Evolutionary conservation across 345 rosid genomes (phyloP).

Genomic region (Bruguiera parviflora): DNA sequence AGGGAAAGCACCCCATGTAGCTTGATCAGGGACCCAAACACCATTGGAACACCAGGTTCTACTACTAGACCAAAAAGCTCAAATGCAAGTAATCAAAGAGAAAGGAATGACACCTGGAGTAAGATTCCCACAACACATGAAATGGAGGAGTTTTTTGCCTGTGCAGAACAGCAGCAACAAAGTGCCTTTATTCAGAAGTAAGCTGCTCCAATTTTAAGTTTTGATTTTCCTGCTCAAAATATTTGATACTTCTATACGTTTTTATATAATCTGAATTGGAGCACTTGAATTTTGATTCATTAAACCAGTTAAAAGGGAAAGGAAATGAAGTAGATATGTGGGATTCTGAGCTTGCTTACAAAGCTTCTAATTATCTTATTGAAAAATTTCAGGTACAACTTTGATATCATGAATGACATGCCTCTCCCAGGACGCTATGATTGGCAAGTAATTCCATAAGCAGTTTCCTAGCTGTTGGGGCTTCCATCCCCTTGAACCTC

Average conservation of each 20-base stretch:
- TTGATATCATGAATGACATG: conserved; percentile 56
- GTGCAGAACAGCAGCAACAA: conserved; percentile 52
- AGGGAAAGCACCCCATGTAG: conserved; percentile 55
- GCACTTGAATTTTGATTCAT: too few species aligned
- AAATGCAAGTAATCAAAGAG: conserved; percentile 26
- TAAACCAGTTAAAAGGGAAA: too few species aligned
- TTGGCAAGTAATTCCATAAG: conserved; percentile 62
- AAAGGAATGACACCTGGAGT: conserved; percentile 18
- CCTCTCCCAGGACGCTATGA: conserved; percentile 81
- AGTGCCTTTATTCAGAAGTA: conserved; percentile 62
- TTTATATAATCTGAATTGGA: neutral
- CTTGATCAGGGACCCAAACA: conserved; percentile 34
- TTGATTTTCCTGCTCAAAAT: neutral
- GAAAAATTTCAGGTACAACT: conserved; percentile 64
- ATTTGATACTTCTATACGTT: neutral
- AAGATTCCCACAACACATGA: conserved; percentile 46
- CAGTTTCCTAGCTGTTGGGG: neutral
- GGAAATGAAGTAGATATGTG: too few species aligned
- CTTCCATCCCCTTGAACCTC: conserved; percentile 13
- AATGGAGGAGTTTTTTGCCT: conserved; percentile 71
- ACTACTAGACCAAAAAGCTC: conserved; percentile 38
- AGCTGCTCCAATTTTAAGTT: neutral
- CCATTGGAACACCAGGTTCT: conserved; percentile 44
- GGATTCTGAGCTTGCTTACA: neutral
- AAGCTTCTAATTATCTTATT: neutral